Evolutionary conservation across 1,284 basidiomycete genomes (phyloP).

Genomic region (Tranzscheliella williamsii): DNA sequence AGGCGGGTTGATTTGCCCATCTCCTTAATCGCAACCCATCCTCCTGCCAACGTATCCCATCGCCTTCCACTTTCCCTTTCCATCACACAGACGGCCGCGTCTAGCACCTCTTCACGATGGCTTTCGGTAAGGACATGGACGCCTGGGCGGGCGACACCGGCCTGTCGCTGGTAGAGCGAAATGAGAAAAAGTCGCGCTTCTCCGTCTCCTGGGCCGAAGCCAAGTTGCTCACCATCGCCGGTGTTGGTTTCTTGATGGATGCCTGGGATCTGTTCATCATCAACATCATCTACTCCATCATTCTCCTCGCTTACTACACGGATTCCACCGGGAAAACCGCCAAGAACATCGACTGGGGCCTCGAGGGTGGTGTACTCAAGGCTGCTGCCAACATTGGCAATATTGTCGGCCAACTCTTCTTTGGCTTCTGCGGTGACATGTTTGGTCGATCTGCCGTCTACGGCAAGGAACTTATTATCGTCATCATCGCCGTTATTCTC

Average conservation of each 20-base stretch:
- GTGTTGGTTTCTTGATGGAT: constrained; percentile 59
- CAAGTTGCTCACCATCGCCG: constrained; percentile 54
- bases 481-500: constrained; percentile 54
- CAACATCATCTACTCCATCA: constrained; percentile 57
- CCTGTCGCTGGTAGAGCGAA: constrained; percentile 50
- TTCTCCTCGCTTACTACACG: constrained; percentile 50
- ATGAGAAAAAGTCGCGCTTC: constrained; percentile 38
- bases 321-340: too few species aligned
- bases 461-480: constrained; percentile 56
- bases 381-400: constrained; percentile 57
- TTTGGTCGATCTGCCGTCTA: constrained; percentile 57
- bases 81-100: not conserved
- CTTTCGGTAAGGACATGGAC: constrained; percentile 54
- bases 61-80: too few species aligned
- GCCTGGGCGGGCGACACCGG: constrained; percentile 46
- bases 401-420: constrained; percentile 53
- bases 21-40: too few species aligned
- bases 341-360: constrained; percentile 56
- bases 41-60: too few species aligned
- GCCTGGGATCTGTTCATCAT: constrained; percentile 58
- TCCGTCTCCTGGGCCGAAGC: constrained; percentile 51
- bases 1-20: too few species aligned
- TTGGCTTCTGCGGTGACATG: constrained; percentile 56
- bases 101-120: constrained; percentile 29
- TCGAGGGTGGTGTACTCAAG: constrained; percentile 57